Evolutionary conservation across 208 protist species (phyloP), one percentile per base, ranked within the genome.

Genomic region (Acanthamoeba healyi): DNA sequence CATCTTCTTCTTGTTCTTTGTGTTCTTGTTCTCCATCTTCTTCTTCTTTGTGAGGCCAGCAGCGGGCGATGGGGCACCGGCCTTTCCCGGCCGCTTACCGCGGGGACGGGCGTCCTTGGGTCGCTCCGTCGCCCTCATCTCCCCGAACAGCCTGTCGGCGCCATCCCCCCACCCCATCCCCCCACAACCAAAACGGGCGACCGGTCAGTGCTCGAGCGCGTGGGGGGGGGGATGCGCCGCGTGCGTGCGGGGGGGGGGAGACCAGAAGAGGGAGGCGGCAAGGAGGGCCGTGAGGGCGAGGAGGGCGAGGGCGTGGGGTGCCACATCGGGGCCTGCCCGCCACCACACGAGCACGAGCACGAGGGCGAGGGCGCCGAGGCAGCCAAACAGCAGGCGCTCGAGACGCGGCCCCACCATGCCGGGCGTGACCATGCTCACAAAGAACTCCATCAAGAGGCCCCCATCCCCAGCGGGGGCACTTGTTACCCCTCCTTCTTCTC

Each of bases 401-500:
- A 84, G 74, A 7, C 74, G 74, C 10, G 42, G 74, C 19, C 74
- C 74, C 22, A 84, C 22, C 42, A 84, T 46, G 38, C 74, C 74
- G 42, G 74, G 74, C n/a, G 74, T 84, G 10, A 84, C 74, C 74
- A 84, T 84, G 74, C 74, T 84, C 74, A 84, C 42, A 12, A 84
- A 56, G 26, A 84, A 84, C 74, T 84, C 74, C 74, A 58, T 56
- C 36, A 84, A 26, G 2, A 84, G 74, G 3, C 74, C 74, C 10
- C 74, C 74, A 58, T 56, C 74, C n/a, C n/a, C n/a, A n/a, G n/a
- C 54, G 12, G 15, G 15, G 12, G 26, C 4, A 26, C 61, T 32
- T 22, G 10, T 67, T 4, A 67, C 19, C 26, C 61, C 17, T 22
- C 61, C 17, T 40, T 36, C 67, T 40, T 3, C 17, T 34, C 19